Evolutionary conservation across 768 basidiomycete genomes (phyloP).

Genomic region (Pleurotus salmoneostramineus): DNA sequence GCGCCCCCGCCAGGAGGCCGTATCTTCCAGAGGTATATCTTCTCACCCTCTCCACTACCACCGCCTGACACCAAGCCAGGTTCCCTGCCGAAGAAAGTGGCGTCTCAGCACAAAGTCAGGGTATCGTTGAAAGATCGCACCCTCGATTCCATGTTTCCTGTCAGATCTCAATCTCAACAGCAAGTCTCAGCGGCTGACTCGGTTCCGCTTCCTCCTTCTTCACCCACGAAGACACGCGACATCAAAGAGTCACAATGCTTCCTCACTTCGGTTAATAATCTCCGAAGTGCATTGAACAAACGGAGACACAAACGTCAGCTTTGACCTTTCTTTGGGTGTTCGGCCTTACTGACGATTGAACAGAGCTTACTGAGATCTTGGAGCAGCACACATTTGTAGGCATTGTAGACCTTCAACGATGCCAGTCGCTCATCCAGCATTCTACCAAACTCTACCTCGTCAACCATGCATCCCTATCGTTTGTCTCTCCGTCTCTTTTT

Average conservation of each 20-base stretch:
- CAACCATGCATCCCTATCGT: slow-evolving; percentile 84
- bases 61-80: slow-evolving; percentile 11
- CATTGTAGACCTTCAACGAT: slow-evolving; percentile 72
- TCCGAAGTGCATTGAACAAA: slow-evolving; percentile 59
- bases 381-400: slow-evolving; percentile 91
- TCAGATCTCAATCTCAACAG: slow-evolving; percentile 49
- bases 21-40: neutral
- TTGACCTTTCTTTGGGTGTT: neutral
- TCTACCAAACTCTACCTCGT: slow-evolving; percentile 87
- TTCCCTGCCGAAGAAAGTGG: slow-evolving; percentile 40
- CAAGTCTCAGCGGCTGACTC: slow-evolving; percentile 17
- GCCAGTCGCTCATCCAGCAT: slow-evolving; percentile 81
- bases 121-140: slow-evolving; percentile 86
- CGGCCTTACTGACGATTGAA: neutral
- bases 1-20: slow-evolving; percentile 3
- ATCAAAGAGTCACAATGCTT: slow-evolving; percentile 76
- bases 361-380: slow-evolving; percentile 82
- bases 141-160: slow-evolving; percentile 91
- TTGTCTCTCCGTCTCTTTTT: neutral
- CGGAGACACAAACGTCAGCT: slow-evolving; percentile 67
- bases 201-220: slow-evolving; percentile 12
- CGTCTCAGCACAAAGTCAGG: slow-evolving; percentile 88
- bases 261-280: slow-evolving; percentile 65
- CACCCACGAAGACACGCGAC: slow-evolving; percentile 35
- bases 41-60: neutral